A percentile compares a stretch with the other conserved stretches of the same genome.
Evolutionary conservation across 2,329 filamentous ascomycete species (phyloP).

Genomic region (Aquanectria penicillioides): DNA sequence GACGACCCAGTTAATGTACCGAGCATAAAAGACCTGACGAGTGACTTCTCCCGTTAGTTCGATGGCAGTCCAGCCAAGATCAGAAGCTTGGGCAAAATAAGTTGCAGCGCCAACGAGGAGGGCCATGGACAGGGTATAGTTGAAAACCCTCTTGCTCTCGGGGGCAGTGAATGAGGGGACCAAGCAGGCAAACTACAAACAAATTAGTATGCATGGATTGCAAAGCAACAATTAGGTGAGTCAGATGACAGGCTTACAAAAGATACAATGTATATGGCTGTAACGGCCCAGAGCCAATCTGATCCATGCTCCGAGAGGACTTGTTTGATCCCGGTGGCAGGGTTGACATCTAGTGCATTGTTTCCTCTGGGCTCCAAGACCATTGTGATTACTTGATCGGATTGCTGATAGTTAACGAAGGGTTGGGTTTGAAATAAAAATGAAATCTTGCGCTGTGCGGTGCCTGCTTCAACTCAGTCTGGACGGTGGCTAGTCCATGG

Average conservation of each 20-base stretch:
- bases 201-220: background rate
- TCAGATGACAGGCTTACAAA: slow-evolving; percentile 49
- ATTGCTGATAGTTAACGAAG: too few species aligned
- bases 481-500: too few species aligned
- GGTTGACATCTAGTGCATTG: slow-evolving; percentile 57
- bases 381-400: background rate
- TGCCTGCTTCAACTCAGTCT: too few species aligned
- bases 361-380: slow-evolving; percentile 41
- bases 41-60: slow-evolving; percentile 36
- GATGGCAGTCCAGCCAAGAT: slow-evolving; percentile 56
- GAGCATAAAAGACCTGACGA: slow-evolving; percentile 62
- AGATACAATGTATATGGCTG: slow-evolving; percentile 55
- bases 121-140: slow-evolving; percentile 61
- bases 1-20: slow-evolving; percentile 63
- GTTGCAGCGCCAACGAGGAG: slow-evolving; percentile 57
- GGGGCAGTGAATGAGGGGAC: slow-evolving; percentile 52
- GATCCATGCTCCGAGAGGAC: slow-evolving; percentile 56
- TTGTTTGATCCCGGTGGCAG: slow-evolving; percentile 48
- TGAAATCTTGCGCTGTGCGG: too few species aligned
- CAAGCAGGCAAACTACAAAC: slow-evolving; percentile 48
- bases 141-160: slow-evolving; percentile 61
- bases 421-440: too few species aligned
- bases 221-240: background rate
- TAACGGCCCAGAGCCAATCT: slow-evolving; percentile 63
- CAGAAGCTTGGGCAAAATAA: slow-evolving; percentile 61